Evolutionary conservation across 345 rosid genomes (phyloP).

Genomic region (Aquilaria sinensis): DNA sequence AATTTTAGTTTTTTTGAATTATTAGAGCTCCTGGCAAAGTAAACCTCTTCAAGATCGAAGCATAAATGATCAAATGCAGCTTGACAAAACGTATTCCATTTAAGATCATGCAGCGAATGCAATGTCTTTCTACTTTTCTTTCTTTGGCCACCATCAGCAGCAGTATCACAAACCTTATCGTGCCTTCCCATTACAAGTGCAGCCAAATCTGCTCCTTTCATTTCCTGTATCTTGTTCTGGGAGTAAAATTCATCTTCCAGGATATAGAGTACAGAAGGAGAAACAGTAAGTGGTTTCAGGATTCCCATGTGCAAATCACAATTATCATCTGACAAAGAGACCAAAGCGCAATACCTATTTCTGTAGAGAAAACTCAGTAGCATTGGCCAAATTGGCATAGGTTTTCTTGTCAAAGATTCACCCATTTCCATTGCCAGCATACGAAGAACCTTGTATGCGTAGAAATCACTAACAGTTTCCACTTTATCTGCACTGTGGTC

Average conservation of each 20-base stretch:
- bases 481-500: conserved; percentile 22
- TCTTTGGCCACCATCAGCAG: conserved; percentile 21
- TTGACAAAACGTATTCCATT: conserved; percentile 56
- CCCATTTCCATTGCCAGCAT: conserved; percentile 49
- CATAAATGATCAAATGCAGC: conserved; percentile 40
- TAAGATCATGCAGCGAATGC: conserved; percentile 34
- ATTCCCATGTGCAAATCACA: conserved; percentile 43
- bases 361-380: conserved; percentile 65
- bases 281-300: conserved; percentile 71
- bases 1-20: conserved; percentile 74
- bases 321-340: conserved; percentile 43
- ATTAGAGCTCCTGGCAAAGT: conserved; percentile 37
- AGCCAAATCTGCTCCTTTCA: conserved; percentile 12
- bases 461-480: conserved; percentile 35
- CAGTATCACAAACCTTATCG: conserved; percentile 3
- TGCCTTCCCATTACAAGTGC: conserved; percentile 14
- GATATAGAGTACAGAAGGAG: conserved; percentile 51
- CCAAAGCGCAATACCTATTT: conserved; percentile 60
- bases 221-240: conserved; percentile 3
- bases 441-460: conserved; percentile 53
- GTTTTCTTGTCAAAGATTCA: conserved; percentile 29
- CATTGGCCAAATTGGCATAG: conserved; percentile 65
- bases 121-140: conserved; percentile 31
- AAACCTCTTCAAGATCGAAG: conserved; percentile 55
- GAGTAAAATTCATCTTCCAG: conserved; percentile 23